phyloP scores from a whole-genome alignment of 2,329 filamentous ascomycete genomes.

The Alternaria triticimaculans region DNA sequence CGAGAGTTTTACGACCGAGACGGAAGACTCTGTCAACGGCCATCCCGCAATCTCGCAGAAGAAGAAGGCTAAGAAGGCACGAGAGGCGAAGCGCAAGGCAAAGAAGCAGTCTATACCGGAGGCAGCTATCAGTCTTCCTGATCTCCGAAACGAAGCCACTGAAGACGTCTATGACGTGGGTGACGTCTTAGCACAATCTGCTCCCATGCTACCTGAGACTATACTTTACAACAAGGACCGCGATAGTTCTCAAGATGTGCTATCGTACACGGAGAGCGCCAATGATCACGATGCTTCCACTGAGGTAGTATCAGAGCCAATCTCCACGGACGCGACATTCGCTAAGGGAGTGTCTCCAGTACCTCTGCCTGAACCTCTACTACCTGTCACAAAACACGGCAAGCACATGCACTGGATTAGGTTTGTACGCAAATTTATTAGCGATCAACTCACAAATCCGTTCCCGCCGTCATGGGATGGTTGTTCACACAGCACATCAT shows the following conservation, averaged over 20 bases:
- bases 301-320: not conserved
- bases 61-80: constrained; percentile 33
- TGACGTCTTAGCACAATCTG: not conserved
- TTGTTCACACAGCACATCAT: constrained; percentile 16
- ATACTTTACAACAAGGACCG: not conserved
- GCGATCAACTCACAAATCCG: constrained; percentile 26
- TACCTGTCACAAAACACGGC: constrained; percentile 10
- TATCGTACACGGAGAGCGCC: not conserved
- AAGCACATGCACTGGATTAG: constrained; percentile 31
- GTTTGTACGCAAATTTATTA: constrained; percentile 14
- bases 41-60: constrained; percentile 26
- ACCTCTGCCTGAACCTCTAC: not conserved
- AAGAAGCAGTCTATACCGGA: constrained; percentile 19
- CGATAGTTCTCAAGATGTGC: not conserved
- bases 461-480: not conserved
- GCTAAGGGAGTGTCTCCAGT: not conserved
- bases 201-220: not conserved
- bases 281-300: not conserved
- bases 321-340: not conserved
- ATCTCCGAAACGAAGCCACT: not conserved
- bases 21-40: not conserved
- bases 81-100: constrained; percentile 27
- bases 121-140: not conserved
- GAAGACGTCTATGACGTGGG: not conserved
- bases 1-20: constrained; percentile 2